These are phyloP conservation scores for Chlamydomonas sphaeroides DNA, from an alignment of 139 green algal species.

Conservation along the genomic window DNA sequence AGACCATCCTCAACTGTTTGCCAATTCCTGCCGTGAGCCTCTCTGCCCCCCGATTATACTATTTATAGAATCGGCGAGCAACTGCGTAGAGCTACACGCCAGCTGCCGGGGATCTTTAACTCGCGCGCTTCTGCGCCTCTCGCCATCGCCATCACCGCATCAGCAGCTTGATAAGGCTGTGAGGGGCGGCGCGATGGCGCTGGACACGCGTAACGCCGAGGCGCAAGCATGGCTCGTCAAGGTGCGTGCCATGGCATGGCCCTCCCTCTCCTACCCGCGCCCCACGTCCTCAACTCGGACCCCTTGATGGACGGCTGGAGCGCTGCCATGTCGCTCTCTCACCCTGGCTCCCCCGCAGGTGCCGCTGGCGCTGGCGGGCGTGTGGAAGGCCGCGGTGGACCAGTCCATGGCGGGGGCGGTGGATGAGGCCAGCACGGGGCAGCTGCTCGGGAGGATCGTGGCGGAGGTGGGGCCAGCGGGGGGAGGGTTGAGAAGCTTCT, in stretches of 20 bases:
- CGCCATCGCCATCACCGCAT: too few relatives aligned
- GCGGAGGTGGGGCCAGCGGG: background rate
- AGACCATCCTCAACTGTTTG: too few relatives aligned
- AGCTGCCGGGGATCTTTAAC: too few relatives aligned
- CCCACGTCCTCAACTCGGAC: background rate
- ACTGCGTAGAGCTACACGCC: too few relatives aligned
- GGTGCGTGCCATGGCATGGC: background rate
- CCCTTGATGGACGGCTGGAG: background rate
- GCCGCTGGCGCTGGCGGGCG: constrained; percentile 14
- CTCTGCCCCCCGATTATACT: too few relatives aligned
- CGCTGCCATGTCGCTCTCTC: too few relatives aligned
- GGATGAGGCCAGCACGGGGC: background rate
- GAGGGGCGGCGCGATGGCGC: too few relatives aligned
- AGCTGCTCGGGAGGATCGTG: constrained; percentile 14
- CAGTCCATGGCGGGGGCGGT: constrained; percentile 34
- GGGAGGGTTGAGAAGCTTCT: too few relatives aligned
- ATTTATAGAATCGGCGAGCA: too few relatives aligned
- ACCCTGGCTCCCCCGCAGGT: background rate
- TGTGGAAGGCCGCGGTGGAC: constrained; percentile 31
- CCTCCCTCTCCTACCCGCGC: background rate
- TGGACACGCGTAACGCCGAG: constrained; percentile 12
- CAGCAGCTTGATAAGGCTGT: too few relatives aligned
- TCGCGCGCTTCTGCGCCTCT: too few relatives aligned
- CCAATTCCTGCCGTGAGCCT: too few relatives aligned
- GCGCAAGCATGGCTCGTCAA: constrained; percentile 18